phyloP scores from a whole-genome alignment of 352 stramenopile genomes.

The Globisporangium nunn region DNA sequence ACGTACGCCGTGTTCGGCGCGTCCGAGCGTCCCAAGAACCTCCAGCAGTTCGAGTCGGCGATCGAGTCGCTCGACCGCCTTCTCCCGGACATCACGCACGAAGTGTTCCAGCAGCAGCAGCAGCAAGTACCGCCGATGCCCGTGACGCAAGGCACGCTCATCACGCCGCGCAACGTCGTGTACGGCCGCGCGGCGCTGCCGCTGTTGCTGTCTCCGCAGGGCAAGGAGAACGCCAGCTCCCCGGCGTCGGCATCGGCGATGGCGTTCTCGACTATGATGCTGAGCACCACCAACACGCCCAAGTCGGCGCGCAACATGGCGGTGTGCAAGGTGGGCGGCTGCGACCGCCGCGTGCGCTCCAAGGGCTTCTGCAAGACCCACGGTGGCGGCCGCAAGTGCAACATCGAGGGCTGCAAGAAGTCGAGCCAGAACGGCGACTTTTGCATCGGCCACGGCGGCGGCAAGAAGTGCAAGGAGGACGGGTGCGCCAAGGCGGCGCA shows the following conservation, averaged over 20 bases:
- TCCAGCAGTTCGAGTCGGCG: constrained; percentile 63
- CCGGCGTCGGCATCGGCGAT: constrained; percentile 22
- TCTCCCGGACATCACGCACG: constrained; percentile 55
- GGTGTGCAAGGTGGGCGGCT: constrained; percentile 53
- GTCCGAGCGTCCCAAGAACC: constrained; percentile 30
- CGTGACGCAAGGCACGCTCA: constrained; percentile 12
- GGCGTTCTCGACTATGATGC: constrained; percentile 22
- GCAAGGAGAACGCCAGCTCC: constrained; percentile 21
- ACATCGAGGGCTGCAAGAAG: constrained; percentile 82
- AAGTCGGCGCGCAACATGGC: constrained; percentile 57
- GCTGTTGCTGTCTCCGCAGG: constrained; percentile 27
- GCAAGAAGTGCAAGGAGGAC: constrained; percentile 83
- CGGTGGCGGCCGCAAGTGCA: constrained; percentile 75
- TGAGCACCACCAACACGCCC: constrained; percentile 15
- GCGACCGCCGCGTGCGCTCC: constrained; percentile 59
- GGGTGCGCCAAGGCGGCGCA: constrained; percentile 80
- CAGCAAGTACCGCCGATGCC: constrained; percentile 4
- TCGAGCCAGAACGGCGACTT: constrained; percentile 83
- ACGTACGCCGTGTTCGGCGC: constrained; percentile 50
- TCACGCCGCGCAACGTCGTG: constrained; percentile 26
- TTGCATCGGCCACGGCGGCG: constrained; percentile 81
- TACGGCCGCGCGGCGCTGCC: constrained; percentile 27
- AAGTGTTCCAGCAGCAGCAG: constrained; percentile 35
- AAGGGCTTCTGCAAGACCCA: constrained; percentile 86
- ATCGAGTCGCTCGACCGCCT: constrained; percentile 72